Base-by-base conservation (phyloP, 371 early-diverging fungal genomes). In the Apophysomyces ossiformis region DNA sequence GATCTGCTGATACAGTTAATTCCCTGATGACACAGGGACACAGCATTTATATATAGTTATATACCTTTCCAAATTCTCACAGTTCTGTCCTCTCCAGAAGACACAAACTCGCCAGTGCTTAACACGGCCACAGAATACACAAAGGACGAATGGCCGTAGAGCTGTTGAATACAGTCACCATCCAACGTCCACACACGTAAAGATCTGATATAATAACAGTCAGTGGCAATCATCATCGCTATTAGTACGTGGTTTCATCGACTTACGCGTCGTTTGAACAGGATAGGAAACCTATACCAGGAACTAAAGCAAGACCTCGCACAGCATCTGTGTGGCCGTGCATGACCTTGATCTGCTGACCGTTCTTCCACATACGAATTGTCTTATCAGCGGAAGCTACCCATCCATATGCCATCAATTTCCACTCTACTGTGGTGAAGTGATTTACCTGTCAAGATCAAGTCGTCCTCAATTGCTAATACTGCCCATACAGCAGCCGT, bases 241-340 rank as follows among this genome's bases (percentile, higher is more conserved):
- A 21, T 60, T 11, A 50, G 57, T n/a, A 7, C 15, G 21, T 12
- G 6, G 6, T 16, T 3, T 26, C 35, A 13, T 11, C 16, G 16
- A 37, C 62, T 71, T 76, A 92, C 92, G 90, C 83, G 71, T 99
- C 99, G 65, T 97, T 98, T 8, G 92, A 87, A 43, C 92, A 93
- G 7, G 98, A 96, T 2, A 89, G 85, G 71, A 98, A 96, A 7
- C 92, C 89, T 12, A 81, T 38, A 7, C 78, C 85, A 2, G 90
- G 85, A 0, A 93, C 56, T 11, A 75, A 59, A 1, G 90, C 90
- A 35, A 99, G 76, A 1, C 89, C 86, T 45, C 99, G 86, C 3
- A 99, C 99, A 45, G 89, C 94, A 70, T 98, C 98, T 5, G 88
- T 86, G 68, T 99, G 99, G 1, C 98, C 98, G n/a, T 76, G 69